A percentile compares a stretch with the other conserved stretches of the same genome.
Evolutionary conservation across 768 basidiomycete species (phyloP).

Genomic region (Aureoboletus auriporus): DNA sequence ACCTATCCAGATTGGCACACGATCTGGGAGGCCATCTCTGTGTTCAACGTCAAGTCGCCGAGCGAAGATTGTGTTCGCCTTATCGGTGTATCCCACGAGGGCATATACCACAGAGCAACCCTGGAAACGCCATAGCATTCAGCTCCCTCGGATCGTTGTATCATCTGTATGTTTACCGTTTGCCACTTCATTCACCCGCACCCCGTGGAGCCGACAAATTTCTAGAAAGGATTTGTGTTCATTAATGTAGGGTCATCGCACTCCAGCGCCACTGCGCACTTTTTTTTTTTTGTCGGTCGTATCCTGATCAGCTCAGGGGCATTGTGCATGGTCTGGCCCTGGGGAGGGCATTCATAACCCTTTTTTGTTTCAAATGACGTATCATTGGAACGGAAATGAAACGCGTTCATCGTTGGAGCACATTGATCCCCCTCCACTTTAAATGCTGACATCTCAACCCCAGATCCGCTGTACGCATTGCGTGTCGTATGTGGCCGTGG

Average conservation of each 20-base stretch:
- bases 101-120: neutral
- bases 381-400: conserved; percentile 14
- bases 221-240: neutral
- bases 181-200: too few relatives aligned
- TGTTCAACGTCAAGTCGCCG: too few relatives aligned
- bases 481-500: neutral
- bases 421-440: neutral
- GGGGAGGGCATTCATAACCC: too few relatives aligned
- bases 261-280: neutral
- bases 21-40: too few relatives aligned
- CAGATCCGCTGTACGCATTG: too few relatives aligned
- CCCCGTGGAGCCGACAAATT: too few relatives aligned
- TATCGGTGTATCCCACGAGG: too few relatives aligned
- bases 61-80: too few relatives aligned
- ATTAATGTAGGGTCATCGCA: neutral
- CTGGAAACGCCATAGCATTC: neutral
- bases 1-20: too few relatives aligned
- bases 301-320: neutral
- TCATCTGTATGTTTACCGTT: neutral
- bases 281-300: neutral
- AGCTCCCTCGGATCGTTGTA: neutral
- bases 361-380: neutral
- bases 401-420: neutral
- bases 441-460: neutral
- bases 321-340: neutral